Evolutionary conservation across 768 basidiomycete species (phyloP), one percentile per base, ranked within the genome.

Genomic region (Leccinum longicurvipes): DNA sequence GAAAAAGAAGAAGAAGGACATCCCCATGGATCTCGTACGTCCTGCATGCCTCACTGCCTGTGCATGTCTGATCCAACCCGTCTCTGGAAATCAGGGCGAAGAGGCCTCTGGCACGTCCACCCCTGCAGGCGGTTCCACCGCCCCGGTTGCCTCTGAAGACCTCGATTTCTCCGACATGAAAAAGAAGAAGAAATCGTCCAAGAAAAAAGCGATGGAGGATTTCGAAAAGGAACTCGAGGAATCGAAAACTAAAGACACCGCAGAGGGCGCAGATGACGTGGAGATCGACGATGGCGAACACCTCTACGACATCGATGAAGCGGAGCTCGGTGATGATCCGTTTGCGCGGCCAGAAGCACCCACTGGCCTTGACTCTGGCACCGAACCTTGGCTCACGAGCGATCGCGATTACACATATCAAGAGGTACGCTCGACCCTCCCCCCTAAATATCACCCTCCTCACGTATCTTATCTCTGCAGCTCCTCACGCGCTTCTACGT

Each of bases 381-480:
- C 78, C 28, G 92, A 93, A 66, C 82, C 91, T 45, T 99, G 96
- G 96, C 79, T 97, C 24, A 83, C 83, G 67, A 91, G 86, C 60
- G 95, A 98, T 72, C 83, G 96, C 44, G 96, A 98, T 73, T 97
- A 98, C 70, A 89, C 85, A n/a, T 99, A 98, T 70, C 83, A 82
- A 52, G 96, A 99, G 81, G 94, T 90, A 36, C 47, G 80, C 63
- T 31, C n/a, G 14, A 23, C 39, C 19, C 1, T 5, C 12, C 3
- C 27, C 21, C 36, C 17, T 36, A 17, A 36, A 36, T 36, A 36
- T 19, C 24, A 42, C 7, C 8, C 27, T 31, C 45, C 28, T 61
- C 29, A 46, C 45, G 1, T 27, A 47, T 17, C 42, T 11, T 25
- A 6, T 39, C 32, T 6, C 4, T 52, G 42, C 63, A 96, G 93